phyloP scores from a whole-genome alignment of 2,329 filamentous ascomycete genomes.

The Plenodomus biglobosus region DNA sequence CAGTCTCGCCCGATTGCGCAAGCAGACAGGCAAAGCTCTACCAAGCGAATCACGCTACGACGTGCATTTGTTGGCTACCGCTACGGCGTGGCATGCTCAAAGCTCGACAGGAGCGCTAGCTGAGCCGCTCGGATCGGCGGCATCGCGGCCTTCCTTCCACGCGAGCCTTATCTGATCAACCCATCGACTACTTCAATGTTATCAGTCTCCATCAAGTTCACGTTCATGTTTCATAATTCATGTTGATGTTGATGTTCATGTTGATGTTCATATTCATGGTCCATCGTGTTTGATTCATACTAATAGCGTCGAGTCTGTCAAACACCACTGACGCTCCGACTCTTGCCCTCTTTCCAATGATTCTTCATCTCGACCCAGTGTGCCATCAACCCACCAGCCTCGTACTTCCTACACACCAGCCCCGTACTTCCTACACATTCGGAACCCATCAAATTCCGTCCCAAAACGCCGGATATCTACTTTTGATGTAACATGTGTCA shows the following conservation, averaged over 20 bases:
- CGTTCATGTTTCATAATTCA: too few species aligned
- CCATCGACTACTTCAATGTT: too few species aligned
- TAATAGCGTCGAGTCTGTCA: not conserved
- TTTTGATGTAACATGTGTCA: conserved; percentile 16
- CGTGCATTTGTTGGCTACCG: conserved; percentile 19
- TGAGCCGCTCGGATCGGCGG: conserved; percentile 9
- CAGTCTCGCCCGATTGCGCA: not conserved
- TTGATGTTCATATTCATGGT: not conserved
- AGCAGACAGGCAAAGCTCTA: not conserved
- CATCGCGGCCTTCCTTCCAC: conserved; percentile 14
- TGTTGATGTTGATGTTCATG: too few species aligned
- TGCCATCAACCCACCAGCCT: too few species aligned
- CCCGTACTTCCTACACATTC: conserved; percentile 12
- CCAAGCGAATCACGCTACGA: not conserved
- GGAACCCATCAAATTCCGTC: conserved; percentile 3
- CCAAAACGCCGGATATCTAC: conserved; percentile 34
- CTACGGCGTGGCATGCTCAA: conserved; percentile 9
- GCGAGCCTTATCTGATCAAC: not conserved
- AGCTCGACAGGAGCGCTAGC: conserved; percentile 16
- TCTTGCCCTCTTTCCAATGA: too few species aligned
- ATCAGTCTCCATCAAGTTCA: too few species aligned
- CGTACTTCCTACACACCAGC: conserved; percentile 3
- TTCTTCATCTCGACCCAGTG: too few species aligned
- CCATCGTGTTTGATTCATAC: not conserved
- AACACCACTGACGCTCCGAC: too few species aligned